A percentile compares a stretch with the other conserved stretches of the same genome.
These are phyloP conservation scores for Zygosaccharomyces lentus DNA, from an alignment of 805 yeast genomes.

Conservation along the genomic window DNA sequence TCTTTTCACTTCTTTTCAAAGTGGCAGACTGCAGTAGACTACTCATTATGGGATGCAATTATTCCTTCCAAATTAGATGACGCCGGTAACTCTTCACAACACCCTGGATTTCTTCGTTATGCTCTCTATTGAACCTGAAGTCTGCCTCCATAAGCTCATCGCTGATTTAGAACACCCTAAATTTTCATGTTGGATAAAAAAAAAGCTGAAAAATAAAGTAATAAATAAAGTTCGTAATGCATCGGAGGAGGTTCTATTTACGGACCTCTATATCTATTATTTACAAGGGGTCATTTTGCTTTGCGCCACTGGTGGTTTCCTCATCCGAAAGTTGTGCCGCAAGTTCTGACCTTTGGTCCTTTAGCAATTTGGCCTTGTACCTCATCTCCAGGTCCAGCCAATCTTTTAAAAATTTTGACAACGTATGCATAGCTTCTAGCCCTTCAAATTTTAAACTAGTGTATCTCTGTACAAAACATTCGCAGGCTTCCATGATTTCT, in stretches of 20 bases:
- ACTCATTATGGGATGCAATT: not conserved
- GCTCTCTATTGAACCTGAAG: not conserved
- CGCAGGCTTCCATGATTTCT: constrained; percentile 17
- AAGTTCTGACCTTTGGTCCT: constrained; percentile 1
- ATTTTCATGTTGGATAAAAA: not conserved
- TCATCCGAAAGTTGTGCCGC: not conserved
- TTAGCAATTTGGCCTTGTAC: not conserved
- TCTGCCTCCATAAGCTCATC: not conserved
- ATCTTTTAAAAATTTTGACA: constrained; percentile 15
- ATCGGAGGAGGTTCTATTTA: not conserved
- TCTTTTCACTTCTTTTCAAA: constrained; percentile 11
- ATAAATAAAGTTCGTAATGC: constrained; percentile 1
- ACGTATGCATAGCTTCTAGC: constrained; percentile 18
- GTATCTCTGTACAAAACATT: constrained; percentile 17
- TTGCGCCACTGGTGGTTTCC: not conserved
- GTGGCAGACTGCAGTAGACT: constrained; percentile 8
- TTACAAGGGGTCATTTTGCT: constrained; percentile 1
- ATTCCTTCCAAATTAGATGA: not conserved
- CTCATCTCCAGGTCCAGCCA: constrained; percentile 22
- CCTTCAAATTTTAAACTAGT: constrained; percentile 24
- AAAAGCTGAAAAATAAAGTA: not conserved
- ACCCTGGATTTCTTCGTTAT: not conserved
- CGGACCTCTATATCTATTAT: not conserved
- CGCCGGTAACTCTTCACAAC: not conserved
- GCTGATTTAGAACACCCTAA: not conserved